Conservation (phyloP, 2,329 filamentous ascomycete species). For the Rutstroemia sp. region DNA sequence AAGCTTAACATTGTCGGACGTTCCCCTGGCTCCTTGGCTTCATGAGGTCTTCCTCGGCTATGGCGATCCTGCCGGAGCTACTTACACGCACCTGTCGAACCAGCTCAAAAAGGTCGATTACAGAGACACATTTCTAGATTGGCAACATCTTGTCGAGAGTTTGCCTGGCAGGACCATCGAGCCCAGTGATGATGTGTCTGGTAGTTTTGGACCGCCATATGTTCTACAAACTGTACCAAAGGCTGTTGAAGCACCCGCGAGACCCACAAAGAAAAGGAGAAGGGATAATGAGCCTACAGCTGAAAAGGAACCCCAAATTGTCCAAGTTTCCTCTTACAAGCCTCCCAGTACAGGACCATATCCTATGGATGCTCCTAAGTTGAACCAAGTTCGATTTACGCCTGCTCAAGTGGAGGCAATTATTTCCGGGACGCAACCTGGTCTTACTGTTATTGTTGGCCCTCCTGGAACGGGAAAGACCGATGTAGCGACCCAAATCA, state of each 20-base stretch:
- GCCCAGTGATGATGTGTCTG: conserved; percentile 60
- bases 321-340: conserved; percentile 85
- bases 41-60: conserved; percentile 98
- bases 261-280: conserved; percentile 76
- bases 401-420: conserved; percentile 88
- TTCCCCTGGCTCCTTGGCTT: conserved; percentile 82
- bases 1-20: conserved; percentile 74
- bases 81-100: conserved; percentile 75
- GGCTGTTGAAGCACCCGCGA: conserved; percentile 40
- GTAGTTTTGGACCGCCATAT: conserved; percentile 81
- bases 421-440: conserved; percentile 86
- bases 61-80: conserved; percentile 82
- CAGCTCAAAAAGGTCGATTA: conserved; percentile 76
- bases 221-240: conserved; percentile 63
- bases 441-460: conserved; percentile 87
- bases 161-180: conserved; percentile 83
- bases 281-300: conserved; percentile 65
- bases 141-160: conserved; percentile 87
- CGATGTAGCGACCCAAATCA: conserved; percentile 97
- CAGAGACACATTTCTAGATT: conserved; percentile 89
- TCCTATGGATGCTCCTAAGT: conserved; percentile 71
- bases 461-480: conserved; percentile 97
- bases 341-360: conserved; percentile 87
- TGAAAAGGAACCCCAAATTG: conserved; percentile 53
- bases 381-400: conserved; percentile 83